Evolutionary conservation across 345 rosid species (phyloP), one percentile per base, ranked within the genome.

Genomic region (Gossypium australe): DNA sequence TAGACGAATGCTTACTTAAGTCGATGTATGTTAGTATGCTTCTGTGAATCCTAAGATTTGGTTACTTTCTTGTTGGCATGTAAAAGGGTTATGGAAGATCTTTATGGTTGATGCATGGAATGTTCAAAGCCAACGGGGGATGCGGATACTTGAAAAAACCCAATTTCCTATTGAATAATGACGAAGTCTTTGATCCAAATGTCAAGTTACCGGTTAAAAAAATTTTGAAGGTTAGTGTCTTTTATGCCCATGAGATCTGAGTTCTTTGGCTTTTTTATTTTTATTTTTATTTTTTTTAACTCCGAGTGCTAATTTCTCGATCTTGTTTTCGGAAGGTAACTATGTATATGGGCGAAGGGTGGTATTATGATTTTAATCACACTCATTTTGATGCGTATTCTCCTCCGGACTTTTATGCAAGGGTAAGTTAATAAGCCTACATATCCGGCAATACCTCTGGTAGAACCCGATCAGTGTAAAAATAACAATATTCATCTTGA

Each of bases 41-140:
- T 20, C 13, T 1, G 5, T 7, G 27, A 22, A 22, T 20, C 13
- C 27, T 57, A 14, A 51, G n/a, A 16, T 51, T 53, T 20, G n/a
- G 0, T 17, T 58, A 10, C 22, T 11, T 58, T 24, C 16, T 58
- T 24, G 3, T 58, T 11, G 63, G 63, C 25, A 1, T 24, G 9
- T 59, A 34, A 61, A 77, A 94, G 96, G 97, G 98, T 62, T 41
- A 85, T 71, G 97, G 94, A 77, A 87, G 94, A 83, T 89, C 93
- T 73, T 82, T 94, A 24, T 90, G 98, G 97, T 67, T 88, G 84
- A 94, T 94, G 98, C 97, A 92, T n/a, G 97, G 97, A 74, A 92
- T 94, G 97, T 94, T 89, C 79, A 89, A 78, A 84, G 94, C 90
- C 55, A 94, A 94, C 71, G 97, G 98, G 51, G 93, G 97, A 75